Evolutionary conservation across 768 basidiomycete species (phyloP).

Genomic region (Galerina marginata): DNA sequence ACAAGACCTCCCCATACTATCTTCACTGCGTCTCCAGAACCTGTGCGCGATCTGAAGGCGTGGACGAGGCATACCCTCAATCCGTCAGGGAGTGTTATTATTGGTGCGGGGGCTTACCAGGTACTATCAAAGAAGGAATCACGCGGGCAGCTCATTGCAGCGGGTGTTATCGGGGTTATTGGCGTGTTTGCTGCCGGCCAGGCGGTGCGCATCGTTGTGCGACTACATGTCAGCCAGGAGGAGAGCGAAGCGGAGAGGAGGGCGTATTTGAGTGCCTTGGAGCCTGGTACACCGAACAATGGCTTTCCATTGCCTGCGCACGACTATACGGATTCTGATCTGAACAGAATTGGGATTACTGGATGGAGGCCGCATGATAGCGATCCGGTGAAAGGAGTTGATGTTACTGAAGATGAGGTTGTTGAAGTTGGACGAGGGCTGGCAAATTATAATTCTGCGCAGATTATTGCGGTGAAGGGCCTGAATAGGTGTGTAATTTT

Average conservation of each 20-base stretch:
- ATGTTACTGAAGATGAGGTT: conserved; percentile 62
- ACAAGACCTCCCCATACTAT: conserved; percentile 83
- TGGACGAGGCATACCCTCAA: conserved; percentile 97
- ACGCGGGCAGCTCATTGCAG: conserved; percentile 91
- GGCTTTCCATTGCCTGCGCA: conserved; percentile 40
- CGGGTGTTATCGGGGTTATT: conserved; percentile 84
- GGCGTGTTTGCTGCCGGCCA: conserved; percentile 95
- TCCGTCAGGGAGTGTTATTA: conserved; percentile 86
- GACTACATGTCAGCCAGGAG: conserved; percentile 31
- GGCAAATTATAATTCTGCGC: conserved; percentile 94
- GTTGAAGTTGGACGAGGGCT: conserved; percentile 93
- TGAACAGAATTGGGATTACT: conserved; percentile 1
- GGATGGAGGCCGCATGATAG: conserved; percentile 14
- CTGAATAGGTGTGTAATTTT: conserved; percentile 77
- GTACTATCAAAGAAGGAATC: conserved; percentile 87
- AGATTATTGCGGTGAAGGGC: conserved; percentile 88
- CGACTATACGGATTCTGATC: conserved; percentile 6
- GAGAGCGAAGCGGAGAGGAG: conserved; percentile 31
- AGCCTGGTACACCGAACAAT: conserved; percentile 60
- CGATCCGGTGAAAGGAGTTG: conserved; percentile 24
- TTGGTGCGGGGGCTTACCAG: conserved; percentile 87
- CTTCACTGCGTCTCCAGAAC: conserved; percentile 76
- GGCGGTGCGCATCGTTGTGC: conserved; percentile 83
- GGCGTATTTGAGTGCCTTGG: conserved; percentile 43
- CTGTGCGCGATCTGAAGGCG: conserved; percentile 85